Conservation (phyloP, 2,329 filamentous ascomycete species). For the Fusarium sp. region DNA sequence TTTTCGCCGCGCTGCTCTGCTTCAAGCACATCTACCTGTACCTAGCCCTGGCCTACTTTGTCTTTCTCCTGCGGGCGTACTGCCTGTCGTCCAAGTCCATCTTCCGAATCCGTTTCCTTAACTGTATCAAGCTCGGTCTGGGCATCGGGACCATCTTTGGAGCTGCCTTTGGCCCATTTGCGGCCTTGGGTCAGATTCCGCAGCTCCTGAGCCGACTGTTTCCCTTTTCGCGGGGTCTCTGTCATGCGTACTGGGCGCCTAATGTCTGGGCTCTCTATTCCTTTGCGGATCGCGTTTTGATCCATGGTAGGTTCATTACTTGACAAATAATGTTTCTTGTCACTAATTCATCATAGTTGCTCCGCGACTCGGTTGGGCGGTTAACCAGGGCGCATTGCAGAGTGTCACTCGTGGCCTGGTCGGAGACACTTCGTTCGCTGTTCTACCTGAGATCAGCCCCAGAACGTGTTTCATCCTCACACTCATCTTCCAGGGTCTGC, state of each 20-base stretch:
- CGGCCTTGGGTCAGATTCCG: slow-evolving; percentile 77
- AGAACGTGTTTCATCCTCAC: slow-evolving; percentile 83
- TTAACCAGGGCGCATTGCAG: slow-evolving; percentile 77
- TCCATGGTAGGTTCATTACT: slow-evolving; percentile 67
- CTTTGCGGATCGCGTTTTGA: slow-evolving; percentile 82
- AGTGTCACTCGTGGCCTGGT: slow-evolving; percentile 94
- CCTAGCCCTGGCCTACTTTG: slow-evolving; percentile 92
- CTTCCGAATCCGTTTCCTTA: slow-evolving; percentile 76
- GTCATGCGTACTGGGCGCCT: slow-evolving; percentile 98
- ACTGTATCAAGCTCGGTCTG: slow-evolving; percentile 81
- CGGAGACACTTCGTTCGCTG: slow-evolving; percentile 91
- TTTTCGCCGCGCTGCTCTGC: slow-evolving; percentile 86
- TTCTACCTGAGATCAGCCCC: slow-evolving; percentile 85
- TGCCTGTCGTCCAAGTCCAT: slow-evolving; percentile 81
- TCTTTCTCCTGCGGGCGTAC: slow-evolving; percentile 88
- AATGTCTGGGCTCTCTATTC: slow-evolving; percentile 98
- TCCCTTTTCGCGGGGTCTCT: slow-evolving; percentile 90
- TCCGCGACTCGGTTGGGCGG: slow-evolving; percentile 75
- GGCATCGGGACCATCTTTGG: slow-evolving; percentile 76
- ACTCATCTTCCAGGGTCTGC: slow-evolving; percentile 79
- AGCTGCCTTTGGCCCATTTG: slow-evolving; percentile 90
- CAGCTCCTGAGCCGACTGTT: slow-evolving; percentile 88
- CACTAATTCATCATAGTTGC: slow-evolving; percentile 65
- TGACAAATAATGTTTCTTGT: not conserved
- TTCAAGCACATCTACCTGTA: slow-evolving; percentile 99